Base-by-base conservation (phyloP, 129 eudicot genomes). In the Ambrosia trifida region DNA sequence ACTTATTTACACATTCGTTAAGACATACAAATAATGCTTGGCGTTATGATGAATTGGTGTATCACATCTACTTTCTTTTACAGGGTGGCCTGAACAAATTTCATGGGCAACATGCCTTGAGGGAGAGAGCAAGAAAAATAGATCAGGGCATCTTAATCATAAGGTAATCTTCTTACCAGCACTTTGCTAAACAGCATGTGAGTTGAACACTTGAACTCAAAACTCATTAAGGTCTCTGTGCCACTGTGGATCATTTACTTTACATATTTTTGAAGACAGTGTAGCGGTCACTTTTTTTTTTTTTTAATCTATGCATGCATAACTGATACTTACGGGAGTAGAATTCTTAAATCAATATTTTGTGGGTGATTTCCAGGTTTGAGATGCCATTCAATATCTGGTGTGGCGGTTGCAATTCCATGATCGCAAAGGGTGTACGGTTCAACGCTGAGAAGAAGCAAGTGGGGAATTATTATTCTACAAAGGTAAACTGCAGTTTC, bases 361-460 rank as follows among this genome's bases (percentile, higher is more conserved):
- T 32, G 43, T 64, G 59, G 19, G 38, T 52, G 18, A 66, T 76
- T 70, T 77, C 18, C 65, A 91, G 97, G 81, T 93, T 93, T 62
- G 98, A 93, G 78, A 93, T 93, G 98, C 96, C 98, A 17, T 93
- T 14, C 81, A 87, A 92, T 76, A 85, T 93, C 44, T 93, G 96
- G 98, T 93, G 98, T 73, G 98, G 91, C 63, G 96, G 98, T 60
- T 93, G 98, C 68, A 88, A 82, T 74, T 87, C 98, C 76, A 93
- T 93, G 98, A 93, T 93, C 62, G 98, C 95, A 38, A 89, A 93
- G 75, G 98, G 98, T 85, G 98, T 93, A 32, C 64, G 98, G 66
- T 93, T 93, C 78, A 93, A 93, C 79, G 98, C 98, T 31, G 98
- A 93, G 88, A 93, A 93, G 78, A 93, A 89, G 81, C 96, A 93